These are phyloP conservation scores for Fusarium nisikadoi DNA, from an alignment of 2,329 filamentous ascomycete species.

Conservation along the genomic window DNA sequence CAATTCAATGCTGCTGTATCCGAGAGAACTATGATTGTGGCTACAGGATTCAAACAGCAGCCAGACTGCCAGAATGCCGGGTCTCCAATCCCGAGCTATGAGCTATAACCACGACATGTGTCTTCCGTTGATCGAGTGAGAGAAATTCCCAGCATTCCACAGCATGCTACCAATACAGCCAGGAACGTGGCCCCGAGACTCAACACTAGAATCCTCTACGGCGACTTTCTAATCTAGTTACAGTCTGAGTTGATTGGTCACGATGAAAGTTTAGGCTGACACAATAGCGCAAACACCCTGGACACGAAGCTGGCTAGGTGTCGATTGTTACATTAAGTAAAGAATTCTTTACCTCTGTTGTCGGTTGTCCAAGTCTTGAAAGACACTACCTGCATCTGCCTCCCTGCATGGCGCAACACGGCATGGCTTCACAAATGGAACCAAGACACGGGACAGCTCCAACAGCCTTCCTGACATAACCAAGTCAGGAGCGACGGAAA, in stretches of 20 bases:
- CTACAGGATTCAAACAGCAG: background rate
- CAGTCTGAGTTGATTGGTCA: background rate
- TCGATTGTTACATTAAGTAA: background rate
- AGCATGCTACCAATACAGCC: slow-evolving; percentile 22
- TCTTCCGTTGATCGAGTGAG: slow-evolving; percentile 13
- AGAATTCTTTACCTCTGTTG: background rate
- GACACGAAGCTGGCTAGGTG: background rate
- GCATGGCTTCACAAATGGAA: slow-evolving; percentile 23
- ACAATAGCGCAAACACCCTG: slow-evolving; percentile 3
- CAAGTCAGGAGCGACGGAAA: slow-evolving; percentile 5
- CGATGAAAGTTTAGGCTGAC: background rate
- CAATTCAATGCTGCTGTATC: background rate
- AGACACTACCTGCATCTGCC: slow-evolving; percentile 23
- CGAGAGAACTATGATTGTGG: background rate
- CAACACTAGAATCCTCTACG: background rate
- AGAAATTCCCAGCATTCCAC: slow-evolving; percentile 42
- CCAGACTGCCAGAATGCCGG: slow-evolving; percentile 31
- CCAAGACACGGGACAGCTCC: slow-evolving; percentile 12
- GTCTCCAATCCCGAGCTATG: slow-evolving; percentile 23
- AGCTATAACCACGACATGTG: slow-evolving; percentile 25
- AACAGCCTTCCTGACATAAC: background rate
- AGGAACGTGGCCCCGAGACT: slow-evolving; percentile 31
- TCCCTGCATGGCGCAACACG: slow-evolving; percentile 38
- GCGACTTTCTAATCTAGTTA: slow-evolving; percentile 2
- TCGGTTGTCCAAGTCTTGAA: slow-evolving; percentile 7